Conservation (phyloP, 2,329 filamentous ascomycete genomes). For the Periconia sp. region DNA sequence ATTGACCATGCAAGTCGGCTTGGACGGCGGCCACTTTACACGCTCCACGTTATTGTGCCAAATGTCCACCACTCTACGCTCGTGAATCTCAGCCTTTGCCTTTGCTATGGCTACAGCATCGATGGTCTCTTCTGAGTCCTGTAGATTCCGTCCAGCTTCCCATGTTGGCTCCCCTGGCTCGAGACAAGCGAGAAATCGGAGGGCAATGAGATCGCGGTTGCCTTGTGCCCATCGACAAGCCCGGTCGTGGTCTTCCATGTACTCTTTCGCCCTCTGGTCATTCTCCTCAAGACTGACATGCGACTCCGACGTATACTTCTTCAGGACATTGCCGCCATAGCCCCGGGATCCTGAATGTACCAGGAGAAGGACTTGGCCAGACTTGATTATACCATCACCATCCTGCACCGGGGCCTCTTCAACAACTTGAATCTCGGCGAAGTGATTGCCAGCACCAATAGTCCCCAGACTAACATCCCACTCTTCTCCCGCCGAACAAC, state of each 20-base stretch:
- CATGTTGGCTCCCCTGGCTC: constrained; percentile 39
- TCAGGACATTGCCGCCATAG: constrained; percentile 43
- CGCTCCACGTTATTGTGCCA: constrained; percentile 47
- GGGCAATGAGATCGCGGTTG: constrained; percentile 47
- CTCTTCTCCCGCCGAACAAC: constrained; percentile 33
- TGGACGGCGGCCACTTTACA: constrained; percentile 37
- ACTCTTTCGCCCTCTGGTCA: constrained; percentile 30
- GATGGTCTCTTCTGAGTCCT: constrained; percentile 2
- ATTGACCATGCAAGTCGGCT: constrained; percentile 7
- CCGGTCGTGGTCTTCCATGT: constrained; percentile 42
- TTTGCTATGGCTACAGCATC: constrained; percentile 16
- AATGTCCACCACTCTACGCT: constrained; percentile 44
- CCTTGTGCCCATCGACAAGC: constrained; percentile 46
- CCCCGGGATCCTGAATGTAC: constrained; percentile 48
- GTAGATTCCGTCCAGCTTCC: constrained; percentile 20
- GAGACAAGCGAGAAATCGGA: constrained; percentile 44
- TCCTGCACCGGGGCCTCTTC: constrained; percentile 27
- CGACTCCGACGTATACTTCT: constrained; percentile 30
- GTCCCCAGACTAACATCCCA: constrained; percentile 45
- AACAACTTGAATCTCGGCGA: constrained; percentile 48
- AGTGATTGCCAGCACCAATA: constrained; percentile 48
- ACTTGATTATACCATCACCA: constrained; percentile 4
- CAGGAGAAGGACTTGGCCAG: constrained; percentile 40
- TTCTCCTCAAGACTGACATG: constrained; percentile 32
- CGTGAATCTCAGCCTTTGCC: constrained; percentile 23